phyloP scores from a whole-genome alignment of 2,329 filamentous ascomycete genomes.

The Huntiella decipiens region DNA sequence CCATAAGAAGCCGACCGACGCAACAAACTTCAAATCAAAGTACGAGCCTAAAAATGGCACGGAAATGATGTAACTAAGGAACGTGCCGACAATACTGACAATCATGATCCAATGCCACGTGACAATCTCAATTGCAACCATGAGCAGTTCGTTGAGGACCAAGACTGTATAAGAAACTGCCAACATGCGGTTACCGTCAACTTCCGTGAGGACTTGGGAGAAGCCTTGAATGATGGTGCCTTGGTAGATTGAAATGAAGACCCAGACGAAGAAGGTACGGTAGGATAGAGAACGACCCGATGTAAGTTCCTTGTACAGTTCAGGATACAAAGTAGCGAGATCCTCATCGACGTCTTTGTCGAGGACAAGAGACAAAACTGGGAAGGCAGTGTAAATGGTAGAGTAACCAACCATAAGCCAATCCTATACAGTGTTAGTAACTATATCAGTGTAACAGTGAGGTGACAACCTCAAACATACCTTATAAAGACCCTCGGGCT shows the following conservation, averaged over 20 bases:
- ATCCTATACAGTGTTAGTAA: slow-evolving; percentile 30
- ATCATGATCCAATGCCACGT: slow-evolving; percentile 97
- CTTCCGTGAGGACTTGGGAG: slow-evolving; percentile 67
- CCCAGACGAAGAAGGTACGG: slow-evolving; percentile 92
- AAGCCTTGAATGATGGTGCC: slow-evolving; percentile 91
- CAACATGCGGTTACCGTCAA: slow-evolving; percentile 59
- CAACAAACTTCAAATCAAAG: slow-evolving; percentile 66
- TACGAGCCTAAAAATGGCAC: slow-evolving; percentile 79
- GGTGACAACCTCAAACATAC: slow-evolving; percentile 18
- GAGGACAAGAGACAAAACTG: slow-evolving; percentile 81
- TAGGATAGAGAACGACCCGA: slow-evolving; percentile 73
- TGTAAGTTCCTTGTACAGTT: slow-evolving; percentile 95
- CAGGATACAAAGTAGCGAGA: slow-evolving; percentile 84
- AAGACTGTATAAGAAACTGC: slow-evolving; percentile 82
- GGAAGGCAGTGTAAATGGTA: slow-evolving; percentile 83
- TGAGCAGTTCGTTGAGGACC: slow-evolving; percentile 83
- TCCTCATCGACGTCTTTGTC: slow-evolving; percentile 91
- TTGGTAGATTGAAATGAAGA: slow-evolving; percentile 86
- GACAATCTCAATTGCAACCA: slow-evolving; percentile 92
- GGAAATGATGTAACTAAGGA: slow-evolving; percentile 58
- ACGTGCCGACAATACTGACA: slow-evolving; percentile 62
- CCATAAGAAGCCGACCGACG: slow-evolving; percentile 72
- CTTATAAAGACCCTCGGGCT: slow-evolving; percentile 85
- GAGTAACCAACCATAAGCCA: slow-evolving; percentile 96
- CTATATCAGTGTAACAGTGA: not conserved